These are phyloP conservation scores for Wallemia ichthyophaga DNA, from an alignment of 1,284 basidiomycete species.

Conservation along the genomic window DNA sequence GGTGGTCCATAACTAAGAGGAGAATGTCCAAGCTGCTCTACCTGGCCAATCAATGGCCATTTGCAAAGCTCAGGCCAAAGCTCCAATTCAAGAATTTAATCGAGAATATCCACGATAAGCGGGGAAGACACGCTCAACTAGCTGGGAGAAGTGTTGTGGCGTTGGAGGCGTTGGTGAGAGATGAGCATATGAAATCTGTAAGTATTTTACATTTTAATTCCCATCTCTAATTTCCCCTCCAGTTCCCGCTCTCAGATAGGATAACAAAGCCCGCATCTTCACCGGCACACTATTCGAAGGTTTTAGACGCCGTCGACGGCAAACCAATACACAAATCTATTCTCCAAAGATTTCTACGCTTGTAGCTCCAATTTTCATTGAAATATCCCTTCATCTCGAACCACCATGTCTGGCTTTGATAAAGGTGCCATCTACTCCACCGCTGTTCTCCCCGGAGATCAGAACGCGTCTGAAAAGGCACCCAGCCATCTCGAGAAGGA, in stretches of 20 bases:
- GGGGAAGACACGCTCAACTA: neutral
- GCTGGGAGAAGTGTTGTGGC: neutral
- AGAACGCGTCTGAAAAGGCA: slow-evolving; percentile 27
- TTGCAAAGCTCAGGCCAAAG: neutral
- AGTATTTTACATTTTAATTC: neutral
- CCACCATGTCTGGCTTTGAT: slow-evolving; percentile 35
- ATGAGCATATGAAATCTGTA: neutral
- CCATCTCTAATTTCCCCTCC: neutral
- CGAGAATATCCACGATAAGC: neutral
- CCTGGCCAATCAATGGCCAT: neutral
- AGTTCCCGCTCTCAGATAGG: neutral
- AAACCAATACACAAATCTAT: neutral
- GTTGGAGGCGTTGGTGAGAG: neutral
- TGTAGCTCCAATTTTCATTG: neutral
- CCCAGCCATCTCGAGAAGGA: slow-evolving; percentile 34
- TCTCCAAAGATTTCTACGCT: neutral
- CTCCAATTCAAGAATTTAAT: slow-evolving; percentile 51
- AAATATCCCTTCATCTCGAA: neutral
- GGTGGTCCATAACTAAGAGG: neutral
- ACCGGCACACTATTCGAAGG: neutral
- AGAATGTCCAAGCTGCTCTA: slow-evolving; percentile 1
- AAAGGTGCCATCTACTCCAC: slow-evolving; percentile 46
- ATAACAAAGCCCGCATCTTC: neutral
- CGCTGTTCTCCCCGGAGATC: slow-evolving; percentile 27
- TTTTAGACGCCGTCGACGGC: neutral